Evolutionary conservation across 2,329 filamentous ascomycete species (phyloP), one percentile per base, ranked within the genome.

Genomic region (Ceratocystis lukuohia): DNA sequence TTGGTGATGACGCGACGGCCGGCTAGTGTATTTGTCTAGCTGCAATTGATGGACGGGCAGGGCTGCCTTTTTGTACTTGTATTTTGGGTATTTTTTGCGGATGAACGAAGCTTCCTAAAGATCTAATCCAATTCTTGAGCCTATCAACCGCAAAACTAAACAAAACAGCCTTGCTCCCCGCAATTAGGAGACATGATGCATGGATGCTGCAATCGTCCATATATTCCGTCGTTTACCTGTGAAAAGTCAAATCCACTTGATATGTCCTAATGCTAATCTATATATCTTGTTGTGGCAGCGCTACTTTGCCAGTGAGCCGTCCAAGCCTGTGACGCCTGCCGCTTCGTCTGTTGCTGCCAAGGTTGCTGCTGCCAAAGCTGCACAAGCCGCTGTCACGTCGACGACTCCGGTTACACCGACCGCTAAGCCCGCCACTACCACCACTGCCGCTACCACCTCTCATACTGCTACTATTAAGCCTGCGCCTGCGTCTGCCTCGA

Each of bases 291-390:
- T 37, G 22, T 64, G 69, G 20, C 68, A 86, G 84, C 82, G 84
- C 78, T 79, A 73, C 71, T 86, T 80, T 71, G 80, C 83, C 72
- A 78, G 82, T 71, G 74, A 78, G 48, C 81, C 66, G n/a, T 53
- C 66, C 7, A 65, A 65, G 63, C 45, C 66, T n/a, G 28, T 80
- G 71, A 82, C 85, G 72, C 74, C 57, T 50, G 44, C 78, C 53
- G 74, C 79, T 33, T 82, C 80, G 69, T 76, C 81, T 5, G 74
- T 79, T 57, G 78, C 67, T 41, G 46, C 67, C 28, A 68, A 66
- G 44, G 67, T 68, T 61, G 66, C 64, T 33, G 66, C 73, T 65
- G 74, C 77, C 68, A 50, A 44, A 30, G 57, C 46, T 76, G 73
- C 66, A 73, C 65, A 69, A 53, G 56, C 65, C 15, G 59, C 61